Conservation (phyloP, 495 filamentous ascomycete genomes). For the Rhypophila decipiens region DNA sequence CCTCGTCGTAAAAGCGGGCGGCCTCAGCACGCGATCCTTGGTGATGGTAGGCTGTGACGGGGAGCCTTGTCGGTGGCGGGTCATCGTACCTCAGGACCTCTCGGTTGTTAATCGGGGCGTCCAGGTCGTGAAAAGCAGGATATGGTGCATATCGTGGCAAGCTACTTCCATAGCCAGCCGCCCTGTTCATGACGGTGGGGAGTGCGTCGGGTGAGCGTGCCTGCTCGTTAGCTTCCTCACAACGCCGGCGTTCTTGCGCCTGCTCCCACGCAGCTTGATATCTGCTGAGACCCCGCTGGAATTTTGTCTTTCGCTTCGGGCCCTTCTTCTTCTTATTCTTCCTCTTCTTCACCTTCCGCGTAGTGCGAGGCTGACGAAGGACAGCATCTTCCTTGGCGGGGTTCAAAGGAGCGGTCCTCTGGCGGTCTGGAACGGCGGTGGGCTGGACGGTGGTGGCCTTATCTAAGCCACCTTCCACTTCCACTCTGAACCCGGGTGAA, state of each 20-base stretch:
- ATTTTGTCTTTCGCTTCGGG: constrained; percentile 7
- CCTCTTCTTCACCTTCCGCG: constrained; percentile 16
- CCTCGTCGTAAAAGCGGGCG: background rate
- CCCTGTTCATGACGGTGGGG: constrained; percentile 4
- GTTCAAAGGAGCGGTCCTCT: too few relatives aligned
- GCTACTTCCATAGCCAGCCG: constrained; percentile 1
- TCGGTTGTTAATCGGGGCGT: background rate
- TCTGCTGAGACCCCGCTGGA: constrained; percentile 25
- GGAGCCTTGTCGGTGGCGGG: background rate
- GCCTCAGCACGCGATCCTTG: background rate
- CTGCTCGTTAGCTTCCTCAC: constrained; percentile 5
- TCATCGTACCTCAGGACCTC: background rate
- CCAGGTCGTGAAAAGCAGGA: background rate
- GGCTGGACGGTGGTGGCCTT: background rate
- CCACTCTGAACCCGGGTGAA: background rate
- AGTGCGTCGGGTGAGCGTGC: background rate
- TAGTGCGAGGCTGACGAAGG: background rate
- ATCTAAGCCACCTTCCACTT: background rate
- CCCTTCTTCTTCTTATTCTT: constrained; percentile 8
- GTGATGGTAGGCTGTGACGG: background rate
- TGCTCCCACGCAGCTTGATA: constrained; percentile 34
- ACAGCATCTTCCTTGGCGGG: too few relatives aligned
- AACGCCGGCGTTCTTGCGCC: constrained; percentile 22
- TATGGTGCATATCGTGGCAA: background rate
- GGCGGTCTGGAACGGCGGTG: too few relatives aligned